Evolutionary conservation across 768 basidiomycete species (phyloP).

Genomic region (Clavaria fumosa): DNA sequence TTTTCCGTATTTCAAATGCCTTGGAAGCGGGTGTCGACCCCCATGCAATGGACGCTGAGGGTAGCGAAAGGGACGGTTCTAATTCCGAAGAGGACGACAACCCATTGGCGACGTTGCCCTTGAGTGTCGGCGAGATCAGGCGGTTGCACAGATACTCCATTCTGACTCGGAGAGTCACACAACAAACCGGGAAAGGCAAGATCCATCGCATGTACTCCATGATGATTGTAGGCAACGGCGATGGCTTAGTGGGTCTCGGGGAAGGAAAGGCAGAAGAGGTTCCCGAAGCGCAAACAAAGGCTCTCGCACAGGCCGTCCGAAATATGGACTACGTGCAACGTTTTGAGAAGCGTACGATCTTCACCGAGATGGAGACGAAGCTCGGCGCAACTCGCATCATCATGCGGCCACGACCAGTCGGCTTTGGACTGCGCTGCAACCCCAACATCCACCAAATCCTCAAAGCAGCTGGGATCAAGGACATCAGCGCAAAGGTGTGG

Average conservation of each 20-base stretch:
- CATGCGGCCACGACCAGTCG: constrained; percentile 69
- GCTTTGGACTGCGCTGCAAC: constrained; percentile 85
- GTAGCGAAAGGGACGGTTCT: constrained; percentile 12
- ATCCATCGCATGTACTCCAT: constrained; percentile 46
- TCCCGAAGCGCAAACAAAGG: constrained; percentile 36
- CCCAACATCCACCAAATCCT: constrained; percentile 80
- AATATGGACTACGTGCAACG: constrained; percentile 88
- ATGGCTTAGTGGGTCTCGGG: constrained; percentile 72
- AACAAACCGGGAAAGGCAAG: constrained; percentile 93
- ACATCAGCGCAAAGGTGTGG: constrained; percentile 90
- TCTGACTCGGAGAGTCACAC: constrained; percentile 46
- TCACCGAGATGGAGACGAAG: constrained; percentile 79
- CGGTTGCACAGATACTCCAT: constrained; percentile 25
- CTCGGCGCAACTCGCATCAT: constrained; percentile 71
- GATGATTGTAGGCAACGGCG: constrained; percentile 67
- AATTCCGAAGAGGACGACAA: constrained; percentile 20
- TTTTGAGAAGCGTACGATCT: constrained; percentile 92
- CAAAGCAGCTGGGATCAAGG: constrained; percentile 89
- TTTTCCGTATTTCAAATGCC: constrained; percentile 32
- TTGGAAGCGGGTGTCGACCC: constrained; percentile 20
- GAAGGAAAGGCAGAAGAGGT: constrained; percentile 59
- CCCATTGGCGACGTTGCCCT: constrained; percentile 16
- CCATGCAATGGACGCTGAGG: constrained; percentile 10
- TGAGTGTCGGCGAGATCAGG: constrained; percentile 10
- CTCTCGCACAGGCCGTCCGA: constrained; percentile 55